Conservation (phyloP, 148 eudicot species). For the Rhododendron ferrugineum region DNA sequence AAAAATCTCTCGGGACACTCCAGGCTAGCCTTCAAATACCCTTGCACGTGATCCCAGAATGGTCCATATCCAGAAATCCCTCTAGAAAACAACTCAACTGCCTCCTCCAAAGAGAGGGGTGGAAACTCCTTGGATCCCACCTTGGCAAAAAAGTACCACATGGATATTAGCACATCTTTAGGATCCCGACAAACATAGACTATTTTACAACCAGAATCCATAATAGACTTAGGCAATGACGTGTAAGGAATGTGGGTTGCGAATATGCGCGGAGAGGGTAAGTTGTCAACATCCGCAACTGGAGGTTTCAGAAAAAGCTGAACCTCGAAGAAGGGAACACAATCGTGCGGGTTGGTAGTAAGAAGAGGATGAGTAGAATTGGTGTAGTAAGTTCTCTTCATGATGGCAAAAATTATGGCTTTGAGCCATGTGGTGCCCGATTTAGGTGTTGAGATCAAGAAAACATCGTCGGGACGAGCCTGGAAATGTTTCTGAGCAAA, state of each 20-base stretch:
- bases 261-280: constrained; percentile 7
- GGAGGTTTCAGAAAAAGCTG: background rate
- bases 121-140: background rate
- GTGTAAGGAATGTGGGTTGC: constrained; percentile 16
- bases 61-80: constrained; percentile 3
- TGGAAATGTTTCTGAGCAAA: constrained; percentile 7
- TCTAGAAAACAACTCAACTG: constrained; percentile 7
- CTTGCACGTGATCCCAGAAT: background rate
- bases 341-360: background rate
- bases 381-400: background rate
- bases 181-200: constrained; percentile 23
- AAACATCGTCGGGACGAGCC: background rate
- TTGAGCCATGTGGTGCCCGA: constrained; percentile 21
- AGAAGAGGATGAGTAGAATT: background rate
- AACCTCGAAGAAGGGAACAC: constrained; percentile 10
- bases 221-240: background rate
- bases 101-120: constrained; percentile 10
- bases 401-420: constrained; percentile 8
- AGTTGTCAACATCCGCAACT: background rate
- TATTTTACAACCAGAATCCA: background rate
- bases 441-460: background rate
- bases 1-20: background rate
- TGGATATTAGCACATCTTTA: constrained; percentile 12
- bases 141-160: constrained; percentile 14
- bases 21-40: constrained; percentile 3